Percentiles rank a stretch among this genome's conserved stretches.
These are phyloP conservation scores for Trichosporon coremiiforme DNA, from an alignment of 1,284 basidiomycete species.

Conservation along the genomic window DNA sequence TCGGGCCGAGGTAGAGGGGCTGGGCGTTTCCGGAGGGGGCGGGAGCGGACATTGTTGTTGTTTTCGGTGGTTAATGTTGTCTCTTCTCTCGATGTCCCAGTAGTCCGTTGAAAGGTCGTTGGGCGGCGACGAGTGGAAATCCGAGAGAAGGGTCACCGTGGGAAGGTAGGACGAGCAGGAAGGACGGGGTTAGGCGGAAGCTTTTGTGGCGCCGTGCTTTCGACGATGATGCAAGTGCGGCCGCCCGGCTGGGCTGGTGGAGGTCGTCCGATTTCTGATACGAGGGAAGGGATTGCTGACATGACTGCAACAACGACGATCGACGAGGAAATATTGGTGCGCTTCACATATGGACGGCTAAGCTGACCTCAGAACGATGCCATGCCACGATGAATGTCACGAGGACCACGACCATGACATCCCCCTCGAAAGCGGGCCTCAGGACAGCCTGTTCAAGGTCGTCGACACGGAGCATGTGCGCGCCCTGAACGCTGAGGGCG, in stretches of 20 bases:
- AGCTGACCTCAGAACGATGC: conserved; percentile 10
- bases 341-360: not conserved
- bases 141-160: not conserved
- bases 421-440: conserved; percentile 49
- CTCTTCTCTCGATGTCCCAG: not conserved
- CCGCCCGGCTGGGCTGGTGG: conserved; percentile 6
- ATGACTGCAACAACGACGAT: not conserved
- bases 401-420: conserved; percentile 52
- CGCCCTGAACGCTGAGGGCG: conserved; percentile 52
- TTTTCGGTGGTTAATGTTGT: not conserved
- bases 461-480: conserved; percentile 53
- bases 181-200: conserved; percentile 3
- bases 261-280: conserved; percentile 16
- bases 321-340: no score
- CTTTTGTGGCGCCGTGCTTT: not conserved
- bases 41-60: conserved; percentile 38
- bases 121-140: not conserved
- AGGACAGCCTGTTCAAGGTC: conserved; percentile 48
- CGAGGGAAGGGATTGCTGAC: not conserved
- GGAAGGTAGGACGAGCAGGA: not conserved
- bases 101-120: not conserved
- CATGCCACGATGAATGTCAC: conserved; percentile 34
- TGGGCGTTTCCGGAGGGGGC: conserved; percentile 30
- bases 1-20: conserved; percentile 41
- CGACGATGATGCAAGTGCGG: conserved; percentile 22